Evolutionary conservation across 257 asterid genomes (phyloP).

Genomic region (Capsicum rhomboideum): DNA sequence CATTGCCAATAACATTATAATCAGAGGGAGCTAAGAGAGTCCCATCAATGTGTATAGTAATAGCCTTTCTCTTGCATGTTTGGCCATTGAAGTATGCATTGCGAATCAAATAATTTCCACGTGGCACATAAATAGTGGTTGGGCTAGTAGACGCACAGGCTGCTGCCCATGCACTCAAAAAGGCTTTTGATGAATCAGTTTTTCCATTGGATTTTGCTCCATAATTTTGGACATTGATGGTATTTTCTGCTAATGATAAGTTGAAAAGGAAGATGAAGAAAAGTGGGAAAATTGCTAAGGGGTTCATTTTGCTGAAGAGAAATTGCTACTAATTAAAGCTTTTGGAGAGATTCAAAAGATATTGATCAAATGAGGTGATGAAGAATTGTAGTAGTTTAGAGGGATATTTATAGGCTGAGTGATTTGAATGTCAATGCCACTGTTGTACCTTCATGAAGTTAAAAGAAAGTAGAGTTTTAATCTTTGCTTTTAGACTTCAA

Average conservation of each 20-base stretch:
- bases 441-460: no score
- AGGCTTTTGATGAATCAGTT: not conserved
- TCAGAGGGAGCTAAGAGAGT: not conserved
- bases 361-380: not conserved
- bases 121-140: not conserved
- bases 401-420: not conserved
- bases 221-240: not conserved
- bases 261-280: not conserved
- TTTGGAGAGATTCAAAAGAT: not conserved
- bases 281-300: not conserved
- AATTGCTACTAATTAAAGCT: not conserved
- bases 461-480: not conserved
- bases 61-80: not conserved
- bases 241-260: not conserved
- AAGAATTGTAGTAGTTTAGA: not conserved
- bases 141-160: not conserved
- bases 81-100: not conserved
- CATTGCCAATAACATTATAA: not conserved
- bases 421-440: not conserved
- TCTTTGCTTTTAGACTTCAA: not conserved
- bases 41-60: not conserved
- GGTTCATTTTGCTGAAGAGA: not conserved
- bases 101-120: not conserved
- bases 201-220: not conserved
- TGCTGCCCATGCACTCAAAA: not conserved